phyloP scores from a whole-genome alignment of 2,329 filamentous ascomycete genomes.

The Thielaviopsis populi region DNA sequence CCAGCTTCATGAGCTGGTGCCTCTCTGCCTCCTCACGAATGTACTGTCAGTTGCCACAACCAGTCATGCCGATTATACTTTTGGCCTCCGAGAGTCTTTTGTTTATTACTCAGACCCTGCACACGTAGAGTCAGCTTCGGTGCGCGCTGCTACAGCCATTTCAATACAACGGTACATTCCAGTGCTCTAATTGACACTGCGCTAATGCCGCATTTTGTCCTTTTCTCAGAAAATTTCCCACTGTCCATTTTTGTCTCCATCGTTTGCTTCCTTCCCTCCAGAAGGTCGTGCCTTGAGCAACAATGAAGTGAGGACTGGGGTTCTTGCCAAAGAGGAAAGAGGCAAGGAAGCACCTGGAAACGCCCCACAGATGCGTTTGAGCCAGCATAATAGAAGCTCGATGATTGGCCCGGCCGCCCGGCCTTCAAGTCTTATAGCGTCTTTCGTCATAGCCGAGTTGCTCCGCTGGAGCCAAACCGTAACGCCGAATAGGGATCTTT shows the following conservation, averaged over 20 bases:
- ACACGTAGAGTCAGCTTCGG: no score
- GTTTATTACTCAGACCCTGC: no score
- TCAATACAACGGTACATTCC: not conserved
- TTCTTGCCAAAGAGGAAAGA: not conserved
- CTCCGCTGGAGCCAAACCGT: conserved; percentile 16
- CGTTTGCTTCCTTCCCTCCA: not conserved
- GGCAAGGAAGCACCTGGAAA: conserved; percentile 10
- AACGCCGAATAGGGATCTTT: conserved; percentile 17
- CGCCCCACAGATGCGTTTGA: conserved; percentile 3
- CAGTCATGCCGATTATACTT: no score
- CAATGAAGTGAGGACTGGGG: not conserved
- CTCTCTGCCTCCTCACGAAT: no score
- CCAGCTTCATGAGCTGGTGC: no score
- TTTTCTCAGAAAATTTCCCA: not conserved
- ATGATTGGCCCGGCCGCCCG: conserved; percentile 17
- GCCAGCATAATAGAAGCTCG: conserved; percentile 12
- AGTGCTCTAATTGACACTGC: not conserved
- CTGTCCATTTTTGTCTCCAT: not conserved
- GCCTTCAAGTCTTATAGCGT: conserved; percentile 13
- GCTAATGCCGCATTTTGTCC: not conserved
- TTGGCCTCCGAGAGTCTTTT: no score
- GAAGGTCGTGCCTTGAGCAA: conserved; percentile 3
- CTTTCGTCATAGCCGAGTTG: conserved; percentile 18
- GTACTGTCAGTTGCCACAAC: no score
- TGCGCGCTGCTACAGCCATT: not conserved